Evolutionary conservation across 2,329 filamentous ascomycete species (phyloP).

Genomic region (Ilyonectria destructans): DNA sequence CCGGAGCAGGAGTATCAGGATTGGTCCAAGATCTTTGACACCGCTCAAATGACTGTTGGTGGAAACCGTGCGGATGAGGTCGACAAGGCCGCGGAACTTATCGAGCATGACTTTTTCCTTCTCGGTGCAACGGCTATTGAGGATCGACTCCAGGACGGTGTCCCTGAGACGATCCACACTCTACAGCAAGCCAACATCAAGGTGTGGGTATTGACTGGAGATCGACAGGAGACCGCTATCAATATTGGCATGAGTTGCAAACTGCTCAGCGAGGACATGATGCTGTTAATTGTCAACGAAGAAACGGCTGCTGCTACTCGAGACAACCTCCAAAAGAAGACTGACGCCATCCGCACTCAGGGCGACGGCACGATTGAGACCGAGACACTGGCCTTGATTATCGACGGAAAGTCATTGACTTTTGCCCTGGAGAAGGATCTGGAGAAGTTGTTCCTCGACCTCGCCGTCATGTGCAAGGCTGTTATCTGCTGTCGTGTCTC

Average conservation of each 20-base stretch:
- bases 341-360: slow-evolving; percentile 91
- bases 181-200: slow-evolving; percentile 98
- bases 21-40: slow-evolving; percentile 90
- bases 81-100: slow-evolving; percentile 96
- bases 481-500: slow-evolving; percentile 98
- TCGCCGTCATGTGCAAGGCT: slow-evolving; percentile 97
- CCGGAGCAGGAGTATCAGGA: slow-evolving; percentile 90
- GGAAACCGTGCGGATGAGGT: slow-evolving; percentile 95
- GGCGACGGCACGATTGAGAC: slow-evolving; percentile 82
- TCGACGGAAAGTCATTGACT: slow-evolving; percentile 96
- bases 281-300: slow-evolving; percentile 95
- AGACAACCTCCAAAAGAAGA: slow-evolving; percentile 93
- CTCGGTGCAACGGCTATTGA: slow-evolving; percentile 98
- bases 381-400: slow-evolving; percentile 91
- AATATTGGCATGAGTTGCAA: slow-evolving; percentile 99
- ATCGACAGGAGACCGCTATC: slow-evolving; percentile 98
- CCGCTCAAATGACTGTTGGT: slow-evolving; percentile 89
- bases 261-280: slow-evolving; percentile 98
- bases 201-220: slow-evolving; percentile 97
- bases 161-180: slow-evolving; percentile 98
- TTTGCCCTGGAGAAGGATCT: slow-evolving; percentile 94
- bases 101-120: slow-evolving; percentile 92
- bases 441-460: slow-evolving; percentile 92
- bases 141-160: slow-evolving; percentile 95
- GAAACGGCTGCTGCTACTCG: slow-evolving; percentile 84